phyloP scores from a whole-genome alignment of 164 flowering plant genomes.

The Macadamia integrifolia region DNA sequence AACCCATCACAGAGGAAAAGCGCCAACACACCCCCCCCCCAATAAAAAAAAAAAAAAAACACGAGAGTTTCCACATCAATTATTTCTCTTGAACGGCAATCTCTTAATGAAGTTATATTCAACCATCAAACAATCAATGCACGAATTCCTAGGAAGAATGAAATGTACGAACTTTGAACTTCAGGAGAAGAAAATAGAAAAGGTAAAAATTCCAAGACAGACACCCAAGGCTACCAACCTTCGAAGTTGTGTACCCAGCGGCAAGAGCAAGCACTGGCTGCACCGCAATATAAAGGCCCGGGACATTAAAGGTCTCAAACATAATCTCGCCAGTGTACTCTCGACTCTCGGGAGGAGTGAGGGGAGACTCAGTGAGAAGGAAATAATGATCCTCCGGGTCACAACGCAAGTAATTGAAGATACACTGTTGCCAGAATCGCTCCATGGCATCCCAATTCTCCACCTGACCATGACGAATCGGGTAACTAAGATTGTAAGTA shows the following conservation, averaged over 20 bases:
- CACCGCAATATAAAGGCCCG: slow-evolving; percentile 95
- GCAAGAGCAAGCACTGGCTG: slow-evolving; percentile 98
- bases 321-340: slow-evolving; percentile 98
- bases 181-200: background rate
- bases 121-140: no score
- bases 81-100: no score
- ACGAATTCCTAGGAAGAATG: no score
- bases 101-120: no score
- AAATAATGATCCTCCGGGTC: slow-evolving; percentile 99
- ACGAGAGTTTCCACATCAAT: no score
- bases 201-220: background rate
- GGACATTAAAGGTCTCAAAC: slow-evolving; percentile 99
- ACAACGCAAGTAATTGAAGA: slow-evolving; percentile 88
- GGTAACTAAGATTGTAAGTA: slow-evolving; percentile 75
- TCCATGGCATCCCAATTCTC: slow-evolving; percentile 99
- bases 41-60: no score
- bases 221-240: slow-evolving; percentile 52
- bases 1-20: no score
- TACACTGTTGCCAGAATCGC: slow-evolving; percentile 98
- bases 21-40: no score
- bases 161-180: background rate
- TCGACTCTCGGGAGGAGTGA: slow-evolving; percentile 91
- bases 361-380: slow-evolving; percentile 88
- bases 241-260: slow-evolving; percentile 93
- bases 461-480: slow-evolving; percentile 85